Percentiles rank a stretch among this genome's conserved stretches.
Conservation (phyloP, 2,329 filamentous ascomycete species). For the Xylaria sp. region DNA sequence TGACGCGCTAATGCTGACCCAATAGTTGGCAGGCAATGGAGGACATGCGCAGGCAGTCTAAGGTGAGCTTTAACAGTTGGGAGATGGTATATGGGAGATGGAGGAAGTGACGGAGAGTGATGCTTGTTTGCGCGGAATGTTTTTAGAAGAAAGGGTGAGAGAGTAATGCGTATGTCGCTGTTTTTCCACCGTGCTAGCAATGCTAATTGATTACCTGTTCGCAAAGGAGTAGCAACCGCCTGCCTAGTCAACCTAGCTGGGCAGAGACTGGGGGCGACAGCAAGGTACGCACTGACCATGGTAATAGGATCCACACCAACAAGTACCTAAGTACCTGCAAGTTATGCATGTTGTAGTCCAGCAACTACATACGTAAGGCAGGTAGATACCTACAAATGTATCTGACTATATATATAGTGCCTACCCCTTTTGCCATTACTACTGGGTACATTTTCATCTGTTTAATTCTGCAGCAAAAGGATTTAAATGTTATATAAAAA, state of each 20-base stretch:
- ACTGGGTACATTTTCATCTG: too few species aligned
- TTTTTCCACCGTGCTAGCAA: constrained; percentile 41
- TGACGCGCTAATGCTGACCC: constrained; percentile 37
- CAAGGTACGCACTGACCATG: not conserved
- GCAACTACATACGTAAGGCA: too few species aligned
- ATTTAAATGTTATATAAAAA: too few species aligned
- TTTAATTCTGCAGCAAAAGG: too few species aligned
- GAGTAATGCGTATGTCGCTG: constrained; percentile 34
- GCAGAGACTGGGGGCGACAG: not conserved
- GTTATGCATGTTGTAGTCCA: too few species aligned
- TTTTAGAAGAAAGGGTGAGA: constrained; percentile 29
- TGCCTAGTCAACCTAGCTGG: constrained; percentile 15
- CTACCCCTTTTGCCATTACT: too few species aligned
- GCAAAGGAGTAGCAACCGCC: constrained; percentile 43
- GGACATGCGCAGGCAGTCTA: constrained; percentile 24
- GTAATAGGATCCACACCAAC: not conserved
- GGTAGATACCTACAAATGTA: not conserved
- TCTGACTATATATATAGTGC: too few species aligned
- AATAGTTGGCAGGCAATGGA: constrained; percentile 25
- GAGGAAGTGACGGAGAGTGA: constrained; percentile 33
- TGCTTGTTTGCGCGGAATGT: constrained; percentile 37
- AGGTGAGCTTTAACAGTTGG: constrained; percentile 41
- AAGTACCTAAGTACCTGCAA: not conserved
- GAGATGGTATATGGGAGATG: constrained; percentile 24
- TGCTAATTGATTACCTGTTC: constrained; percentile 50